Conservation (phyloP, 2,329 filamentous ascomycete species). For the Monosporascus sp. region DNA sequence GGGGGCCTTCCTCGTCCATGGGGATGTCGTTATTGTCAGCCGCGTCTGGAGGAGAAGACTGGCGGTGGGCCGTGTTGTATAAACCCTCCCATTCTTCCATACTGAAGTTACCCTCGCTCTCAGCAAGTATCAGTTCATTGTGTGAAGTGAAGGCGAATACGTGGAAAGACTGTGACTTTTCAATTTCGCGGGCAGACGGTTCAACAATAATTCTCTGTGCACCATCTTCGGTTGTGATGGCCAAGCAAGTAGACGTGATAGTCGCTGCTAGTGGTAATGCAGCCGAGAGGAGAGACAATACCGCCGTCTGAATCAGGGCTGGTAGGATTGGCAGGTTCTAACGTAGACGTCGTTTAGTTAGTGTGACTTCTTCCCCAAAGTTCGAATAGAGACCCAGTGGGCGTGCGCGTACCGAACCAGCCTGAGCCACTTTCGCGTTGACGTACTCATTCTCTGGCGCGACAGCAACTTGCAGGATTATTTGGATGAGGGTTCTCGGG, state of each 20-base stretch:
- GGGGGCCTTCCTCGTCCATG: slow-evolving; percentile 40
- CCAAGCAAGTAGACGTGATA: slow-evolving; percentile 60
- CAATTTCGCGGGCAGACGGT: slow-evolving; percentile 58
- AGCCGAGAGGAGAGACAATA: slow-evolving; percentile 75
- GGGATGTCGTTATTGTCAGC: slow-evolving; percentile 35
- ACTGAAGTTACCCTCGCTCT: slow-evolving; percentile 77
- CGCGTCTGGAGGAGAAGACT: slow-evolving; percentile 51
- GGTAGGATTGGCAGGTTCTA: slow-evolving; percentile 78
- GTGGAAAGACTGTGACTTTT: slow-evolving; percentile 66
- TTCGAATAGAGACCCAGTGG: neutral
- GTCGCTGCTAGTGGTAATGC: slow-evolving; percentile 74
- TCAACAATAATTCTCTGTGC: slow-evolving; percentile 44
- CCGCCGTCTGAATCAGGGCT: slow-evolving; percentile 71
- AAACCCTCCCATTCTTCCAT: slow-evolving; percentile 70
- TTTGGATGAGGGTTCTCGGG: slow-evolving; percentile 71
- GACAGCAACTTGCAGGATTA: slow-evolving; percentile 71
- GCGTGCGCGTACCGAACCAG: slow-evolving; percentile 49
- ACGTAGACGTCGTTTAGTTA: slow-evolving; percentile 11
- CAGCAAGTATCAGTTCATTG: slow-evolving; percentile 67
- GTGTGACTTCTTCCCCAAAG: slow-evolving; percentile 5
- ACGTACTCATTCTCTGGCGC: slow-evolving; percentile 63
- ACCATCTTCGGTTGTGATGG: slow-evolving; percentile 42
- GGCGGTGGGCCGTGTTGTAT: slow-evolving; percentile 56
- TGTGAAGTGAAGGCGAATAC: slow-evolving; percentile 77
- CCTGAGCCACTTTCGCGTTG: slow-evolving; percentile 54